These are phyloP conservation scores for Cercospora sp. DNA, from an alignment of 2,329 filamentous ascomycete species.

Conservation along the genomic window DNA sequence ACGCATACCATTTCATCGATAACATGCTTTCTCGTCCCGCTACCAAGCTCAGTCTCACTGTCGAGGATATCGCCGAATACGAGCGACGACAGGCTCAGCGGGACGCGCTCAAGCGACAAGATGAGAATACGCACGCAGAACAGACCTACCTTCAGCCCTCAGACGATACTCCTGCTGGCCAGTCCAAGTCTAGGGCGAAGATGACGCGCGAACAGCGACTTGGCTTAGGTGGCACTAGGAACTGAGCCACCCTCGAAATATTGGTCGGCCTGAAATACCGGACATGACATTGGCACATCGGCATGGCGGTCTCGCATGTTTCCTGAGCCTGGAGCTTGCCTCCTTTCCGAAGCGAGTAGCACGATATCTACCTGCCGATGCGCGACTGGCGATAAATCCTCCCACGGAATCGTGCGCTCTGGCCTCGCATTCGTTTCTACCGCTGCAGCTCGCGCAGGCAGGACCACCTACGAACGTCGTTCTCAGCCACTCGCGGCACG, in stretches of 20 bases:
- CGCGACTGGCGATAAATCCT: not conserved
- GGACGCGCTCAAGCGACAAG: constrained; percentile 30
- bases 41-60: constrained; percentile 39
- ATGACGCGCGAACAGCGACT: constrained; percentile 35
- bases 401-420: not conserved
- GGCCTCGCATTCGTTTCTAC: not conserved
- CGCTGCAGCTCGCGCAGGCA: not conserved
- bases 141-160: constrained; percentile 26
- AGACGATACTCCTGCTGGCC: constrained; percentile 28
- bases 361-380: not conserved
- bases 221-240: constrained; percentile 27
- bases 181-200: constrained; percentile 31
- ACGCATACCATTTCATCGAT: not conserved
- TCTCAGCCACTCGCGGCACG: constrained; percentile 68
- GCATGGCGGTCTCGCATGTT: not conserved
- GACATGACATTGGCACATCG: not conserved
- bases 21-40: constrained; percentile 40
- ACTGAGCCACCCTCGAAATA: constrained; percentile 6
- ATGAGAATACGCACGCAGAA: constrained; percentile 22
- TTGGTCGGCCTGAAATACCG: not conserved
- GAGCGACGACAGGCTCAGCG: constrained; percentile 36
- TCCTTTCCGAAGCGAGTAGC: not conserved
- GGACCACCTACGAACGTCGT: not conserved
- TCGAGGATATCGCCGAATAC: constrained; percentile 39
- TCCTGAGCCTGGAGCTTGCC: not conserved